phyloP scores from a whole-genome alignment of 192 early-diverging fungal genomes.

The Allomyces javanicus region DNA sequence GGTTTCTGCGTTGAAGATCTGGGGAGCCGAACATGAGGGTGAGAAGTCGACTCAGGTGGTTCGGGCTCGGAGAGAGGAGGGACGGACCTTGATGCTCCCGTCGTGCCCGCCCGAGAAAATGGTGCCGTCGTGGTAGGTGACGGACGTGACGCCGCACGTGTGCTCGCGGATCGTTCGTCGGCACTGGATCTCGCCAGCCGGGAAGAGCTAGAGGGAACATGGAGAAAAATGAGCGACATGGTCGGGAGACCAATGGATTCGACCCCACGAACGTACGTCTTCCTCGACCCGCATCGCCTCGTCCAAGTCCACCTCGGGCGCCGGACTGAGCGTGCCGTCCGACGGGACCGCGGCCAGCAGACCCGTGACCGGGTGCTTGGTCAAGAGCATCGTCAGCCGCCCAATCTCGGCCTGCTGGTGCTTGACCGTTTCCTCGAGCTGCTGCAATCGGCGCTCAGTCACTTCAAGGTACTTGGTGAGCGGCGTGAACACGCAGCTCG shows the following conservation, averaged over 20 bases:
- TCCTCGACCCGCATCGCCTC: no score
- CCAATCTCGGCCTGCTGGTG: constrained; percentile 6
- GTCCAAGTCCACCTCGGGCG: no score
- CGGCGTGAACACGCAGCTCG: constrained; percentile 27
- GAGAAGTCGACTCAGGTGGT: no score
- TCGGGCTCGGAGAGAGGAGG: no score
- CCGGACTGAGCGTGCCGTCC: no score
- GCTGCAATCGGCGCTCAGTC: constrained; percentile 16
- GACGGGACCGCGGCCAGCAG: no score
- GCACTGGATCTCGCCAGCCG: constrained; percentile 30
- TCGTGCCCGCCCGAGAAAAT: constrained; percentile 37
- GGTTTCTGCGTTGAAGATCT: constrained; percentile 27
- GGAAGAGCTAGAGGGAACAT: constrained; percentile 12
- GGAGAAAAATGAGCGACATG: no score
- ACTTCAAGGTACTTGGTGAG: constrained; percentile 24
- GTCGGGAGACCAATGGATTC: no score
- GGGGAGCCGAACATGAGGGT: no score
- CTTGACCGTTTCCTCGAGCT: constrained; percentile 14
- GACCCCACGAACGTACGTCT: no score
- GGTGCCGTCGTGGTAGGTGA: constrained; percentile 20
- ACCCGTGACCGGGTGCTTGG: no score
- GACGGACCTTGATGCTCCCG: constrained; percentile 24
- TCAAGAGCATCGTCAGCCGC: constrained; percentile 11
- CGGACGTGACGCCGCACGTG: constrained; percentile 29
- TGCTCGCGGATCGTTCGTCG: constrained; percentile 27